These are phyloP conservation scores for Citrus hindsii DNA, from an alignment of 345 rosid genomes.

Conservation along the genomic window DNA sequence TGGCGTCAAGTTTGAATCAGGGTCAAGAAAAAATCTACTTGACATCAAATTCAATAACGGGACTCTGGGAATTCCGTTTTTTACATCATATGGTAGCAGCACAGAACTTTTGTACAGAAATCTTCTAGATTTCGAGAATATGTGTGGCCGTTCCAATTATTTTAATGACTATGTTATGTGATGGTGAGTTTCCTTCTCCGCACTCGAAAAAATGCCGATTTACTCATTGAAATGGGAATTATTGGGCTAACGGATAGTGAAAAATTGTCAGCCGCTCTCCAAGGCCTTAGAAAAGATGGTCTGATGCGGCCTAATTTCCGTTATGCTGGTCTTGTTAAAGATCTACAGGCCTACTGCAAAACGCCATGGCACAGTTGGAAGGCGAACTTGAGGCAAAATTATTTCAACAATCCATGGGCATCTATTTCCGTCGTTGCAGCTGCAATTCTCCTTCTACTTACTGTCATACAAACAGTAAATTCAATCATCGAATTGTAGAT, in stretches of 20 bases:
- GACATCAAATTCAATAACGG: neutral
- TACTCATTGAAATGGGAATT: too few relatives aligned
- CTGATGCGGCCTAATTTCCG: neutral
- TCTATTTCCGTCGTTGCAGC: constrained; percentile 19
- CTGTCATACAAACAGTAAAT: constrained; percentile 8
- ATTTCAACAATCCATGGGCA: constrained; percentile 26
- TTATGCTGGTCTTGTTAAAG: neutral
- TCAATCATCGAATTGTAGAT: neutral
- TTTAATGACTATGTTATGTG: too few relatives aligned
- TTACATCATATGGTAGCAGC: too few relatives aligned
- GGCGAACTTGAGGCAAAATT: constrained; percentile 8
- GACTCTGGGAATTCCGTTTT: neutral
- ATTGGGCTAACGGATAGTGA: neutral
- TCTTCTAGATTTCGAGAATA: too few relatives aligned
- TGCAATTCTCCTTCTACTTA: constrained; percentile 7
- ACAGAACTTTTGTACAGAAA: too few relatives aligned
- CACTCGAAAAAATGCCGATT: too few relatives aligned
- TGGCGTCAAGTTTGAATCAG: neutral
- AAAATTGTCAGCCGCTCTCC: neutral
- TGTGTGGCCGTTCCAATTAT: too few relatives aligned
- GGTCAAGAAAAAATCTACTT: neutral
- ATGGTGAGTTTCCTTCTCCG: too few relatives aligned
- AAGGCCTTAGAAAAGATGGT: neutral
- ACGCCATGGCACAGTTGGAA: constrained; percentile 6
- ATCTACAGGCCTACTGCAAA: neutral